These are phyloP conservation scores for Amauroascus verrucosus DNA, from an alignment of 2,329 filamentous ascomycete genomes.

Conservation along the genomic window DNA sequence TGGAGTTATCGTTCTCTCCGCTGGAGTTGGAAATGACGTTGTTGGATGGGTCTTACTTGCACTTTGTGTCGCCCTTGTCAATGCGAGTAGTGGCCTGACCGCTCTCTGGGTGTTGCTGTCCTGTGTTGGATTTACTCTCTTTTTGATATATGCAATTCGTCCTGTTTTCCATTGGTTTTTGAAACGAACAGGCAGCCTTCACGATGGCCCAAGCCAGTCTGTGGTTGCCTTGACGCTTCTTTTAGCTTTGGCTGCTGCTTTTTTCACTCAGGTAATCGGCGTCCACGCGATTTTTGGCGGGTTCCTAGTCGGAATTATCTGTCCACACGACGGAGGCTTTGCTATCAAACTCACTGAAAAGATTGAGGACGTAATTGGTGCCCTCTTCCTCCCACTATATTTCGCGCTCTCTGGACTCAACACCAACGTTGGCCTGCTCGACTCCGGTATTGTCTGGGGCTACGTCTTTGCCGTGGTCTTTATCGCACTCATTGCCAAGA, in stretches of 20 bases:
- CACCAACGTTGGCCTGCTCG: constrained; percentile 74
- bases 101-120: constrained; percentile 77
- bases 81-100: constrained; percentile 69
- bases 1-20: constrained; percentile 72
- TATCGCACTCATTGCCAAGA: constrained; percentile 76
- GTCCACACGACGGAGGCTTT: constrained; percentile 52
- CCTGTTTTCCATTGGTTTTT: constrained; percentile 68
- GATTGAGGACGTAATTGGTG: constrained; percentile 79
- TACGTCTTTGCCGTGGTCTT: constrained; percentile 77
- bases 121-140: constrained; percentile 62
- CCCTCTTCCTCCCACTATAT: constrained; percentile 79
- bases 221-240: constrained; percentile 75
- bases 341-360: constrained; percentile 84
- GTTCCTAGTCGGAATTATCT: constrained; percentile 80
- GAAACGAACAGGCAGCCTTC: constrained; percentile 61
- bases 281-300: constrained; percentile 91
- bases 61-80: constrained; percentile 85
- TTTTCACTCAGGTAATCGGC: constrained; percentile 84
- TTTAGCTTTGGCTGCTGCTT: constrained; percentile 65
- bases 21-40: constrained; percentile 87
- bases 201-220: constrained; percentile 78
- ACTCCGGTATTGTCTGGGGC: constrained; percentile 74
- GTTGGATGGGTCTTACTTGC: constrained; percentile 86
- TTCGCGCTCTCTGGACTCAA: constrained; percentile 85
- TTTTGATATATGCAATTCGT: constrained; percentile 61